Base-by-base conservation (phyloP, 805 yeast species). In the Middelhovenomyces tepae region DNA sequence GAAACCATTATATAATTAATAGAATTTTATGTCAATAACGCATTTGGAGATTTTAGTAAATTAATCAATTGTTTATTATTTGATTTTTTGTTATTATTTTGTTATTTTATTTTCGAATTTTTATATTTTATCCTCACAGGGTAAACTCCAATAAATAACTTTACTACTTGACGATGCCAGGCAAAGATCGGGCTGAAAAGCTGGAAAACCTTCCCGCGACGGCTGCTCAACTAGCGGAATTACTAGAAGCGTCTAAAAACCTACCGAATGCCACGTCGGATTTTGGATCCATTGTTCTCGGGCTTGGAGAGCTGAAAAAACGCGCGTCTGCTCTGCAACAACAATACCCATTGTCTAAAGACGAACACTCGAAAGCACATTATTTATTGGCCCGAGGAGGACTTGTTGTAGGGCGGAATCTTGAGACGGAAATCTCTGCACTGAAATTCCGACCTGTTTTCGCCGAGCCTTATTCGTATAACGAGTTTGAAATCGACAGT, bases 321-420 rank as follows among this genome's bases (percentile, higher is more conserved):
- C 72, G 78, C 40, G 77, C 89, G 0, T 64, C 63, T 34, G 70
- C 65, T 29, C 60, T 78, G 47, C 64, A 85, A 35, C 68, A 65
- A 36, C 53, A 54, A n/a, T 54, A 91, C 83, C 2, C 43, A 9
- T 6, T 21, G 9, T 21, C n/a, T 21, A n/a, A n/a, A 16, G 17
- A 26, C 19, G 6, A 26, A 13, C n/a, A 8, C n/a, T 24, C 17
- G 14, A 19, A n/a, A 11, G 43, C 43, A 9, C 97, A 91, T 51
- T 91, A 91, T 54, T 61, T 91, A 24, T 62, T 89, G 27, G 95
- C 95, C 4, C 82, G 87, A 1, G 79, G 89, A 49, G 96, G 96
- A 1, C 71, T 86, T 33, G 75, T 83, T 26, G 78, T 89, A 32
- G 94, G 84, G n/a, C n/a, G n/a, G 46, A 91, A 84, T 37, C 75